Base-by-base conservation (phyloP, 83 land plant genomes). In the Picea abies region DNA sequence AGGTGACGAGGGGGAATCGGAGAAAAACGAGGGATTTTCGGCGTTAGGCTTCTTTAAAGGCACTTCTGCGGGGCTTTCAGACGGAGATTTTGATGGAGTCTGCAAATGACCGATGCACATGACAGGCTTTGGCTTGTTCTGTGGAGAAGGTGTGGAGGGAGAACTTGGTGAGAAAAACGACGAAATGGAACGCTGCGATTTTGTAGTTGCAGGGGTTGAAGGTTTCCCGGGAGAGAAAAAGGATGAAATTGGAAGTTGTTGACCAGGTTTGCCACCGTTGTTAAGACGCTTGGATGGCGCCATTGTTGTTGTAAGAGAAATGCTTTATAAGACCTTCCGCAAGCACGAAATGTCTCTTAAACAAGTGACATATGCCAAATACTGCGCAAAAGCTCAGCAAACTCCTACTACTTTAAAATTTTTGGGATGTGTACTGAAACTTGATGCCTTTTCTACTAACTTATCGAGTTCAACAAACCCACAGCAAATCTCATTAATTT, bases 241-340 rank as follows among this genome's bases (percentile, higher is more conserved):
- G 49, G 93, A 71, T 66, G 92, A 87, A 75, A 92, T 94, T 39
- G 91, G 88, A 67, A 93, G 87, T 65, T 92, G 97, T 61, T 83
- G 91, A 78, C 87, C 89, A 17, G 91, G 88, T 23, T 87, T 90
- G n/a, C 90, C 84, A 26, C 96, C 93, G 29, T 84, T 89, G 90
- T 88, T 91, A n/a, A 41, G 76, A 29, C 88, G 87, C 25, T 88
- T 90, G 2, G 89, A 79, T 8, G 89, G 79, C 26, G 91, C 84
- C 89, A 87, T 90, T 7, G 29, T 11, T 35, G 5, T 12, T 49
- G 29, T n/a, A 0, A 7, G 2, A 15, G 14, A 58, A 60, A 60
- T 60, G 16, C 26, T 29, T 19, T 41, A 61, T 23, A 26, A 82
- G 52, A 76, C 81, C 14, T 63, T 12, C 16, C 4, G 60, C 16